phyloP scores from a whole-genome alignment of 371 early-diverging fungal species.

The Lichtheimia corymbifera region DNA sequence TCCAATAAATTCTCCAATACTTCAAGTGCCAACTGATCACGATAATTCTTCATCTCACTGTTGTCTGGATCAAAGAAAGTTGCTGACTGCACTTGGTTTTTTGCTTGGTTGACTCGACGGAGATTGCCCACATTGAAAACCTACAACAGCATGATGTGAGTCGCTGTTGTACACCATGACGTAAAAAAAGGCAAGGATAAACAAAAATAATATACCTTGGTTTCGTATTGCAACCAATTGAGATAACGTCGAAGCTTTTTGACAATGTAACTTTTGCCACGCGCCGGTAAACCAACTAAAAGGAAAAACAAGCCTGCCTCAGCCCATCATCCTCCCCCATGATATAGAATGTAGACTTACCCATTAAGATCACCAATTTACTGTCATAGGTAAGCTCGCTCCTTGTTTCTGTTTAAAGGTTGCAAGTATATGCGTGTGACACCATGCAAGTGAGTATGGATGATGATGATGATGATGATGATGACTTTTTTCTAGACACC shows the following conservation, averaged over 20 bases:
- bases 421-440: not conserved
- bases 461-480: too few species aligned
- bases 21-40: slow-evolving; percentile 78
- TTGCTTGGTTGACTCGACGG: slow-evolving; percentile 58
- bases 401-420: slow-evolving; percentile 1
- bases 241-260: slow-evolving; percentile 83
- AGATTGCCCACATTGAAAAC: slow-evolving; percentile 89
- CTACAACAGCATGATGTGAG: slow-evolving; percentile 24
- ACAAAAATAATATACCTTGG: slow-evolving; percentile 46
- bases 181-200: not conserved
- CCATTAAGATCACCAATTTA: slow-evolving; percentile 67
- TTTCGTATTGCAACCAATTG: slow-evolving; percentile 69
- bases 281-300: slow-evolving; percentile 82
- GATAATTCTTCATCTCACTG: slow-evolving; percentile 60
- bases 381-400: slow-evolving; percentile 42
- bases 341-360: slow-evolving; percentile 36
- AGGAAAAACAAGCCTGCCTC: not conserved
- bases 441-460: not conserved
- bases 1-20: slow-evolving; percentile 78
- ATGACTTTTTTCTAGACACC: too few species aligned
- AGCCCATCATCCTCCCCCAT: not conserved
- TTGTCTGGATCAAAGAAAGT: slow-evolving; percentile 83
- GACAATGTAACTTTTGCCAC: slow-evolving; percentile 89
- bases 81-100: slow-evolving; percentile 52
- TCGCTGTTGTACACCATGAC: too few species aligned